phyloP scores from a whole-genome alignment of 2,329 filamentous ascomycete genomes.

The Ophiostoma ips region DNA sequence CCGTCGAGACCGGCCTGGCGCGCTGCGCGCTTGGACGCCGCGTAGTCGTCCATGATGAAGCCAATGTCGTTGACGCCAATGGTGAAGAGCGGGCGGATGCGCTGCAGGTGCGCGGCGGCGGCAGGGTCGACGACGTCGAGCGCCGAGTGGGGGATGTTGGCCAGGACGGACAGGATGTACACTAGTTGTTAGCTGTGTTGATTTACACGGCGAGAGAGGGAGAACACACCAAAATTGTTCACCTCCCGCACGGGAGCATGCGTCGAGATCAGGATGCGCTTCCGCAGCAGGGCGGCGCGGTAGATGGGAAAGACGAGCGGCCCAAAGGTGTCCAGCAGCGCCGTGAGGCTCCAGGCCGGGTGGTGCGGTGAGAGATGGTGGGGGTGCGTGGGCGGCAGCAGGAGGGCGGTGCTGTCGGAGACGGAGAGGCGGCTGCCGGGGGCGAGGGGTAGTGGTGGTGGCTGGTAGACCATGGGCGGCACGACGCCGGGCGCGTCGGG shows the following conservation, averaged over 20 bases:
- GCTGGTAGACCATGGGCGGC: conserved; percentile 24
- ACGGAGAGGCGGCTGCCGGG: neutral
- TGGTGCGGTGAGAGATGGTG: conserved; percentile 65
- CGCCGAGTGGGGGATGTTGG: conserved; percentile 68
- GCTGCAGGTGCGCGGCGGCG: conserved; percentile 33
- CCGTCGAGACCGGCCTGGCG: conserved; percentile 15
- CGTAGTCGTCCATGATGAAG: conserved; percentile 51
- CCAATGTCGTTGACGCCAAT: conserved; percentile 89
- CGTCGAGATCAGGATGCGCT: conserved; percentile 75
- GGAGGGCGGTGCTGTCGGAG: conserved; percentile 46
- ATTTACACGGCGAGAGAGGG: neutral
- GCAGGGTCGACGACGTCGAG: conserved; percentile 52
- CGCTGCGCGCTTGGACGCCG: conserved; percentile 25
- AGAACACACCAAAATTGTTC: conserved; percentile 70
- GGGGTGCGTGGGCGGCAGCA: conserved; percentile 47
- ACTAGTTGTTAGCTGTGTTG: conserved; percentile 36
- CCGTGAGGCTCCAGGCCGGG: conserved; percentile 69
- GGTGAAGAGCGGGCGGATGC: conserved; percentile 75
- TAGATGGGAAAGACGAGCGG: conserved; percentile 87
- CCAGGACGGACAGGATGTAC: conserved; percentile 85
- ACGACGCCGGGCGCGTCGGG: conserved; percentile 29
- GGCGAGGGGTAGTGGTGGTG: conserved; percentile 12
- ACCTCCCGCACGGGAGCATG: conserved; percentile 72
- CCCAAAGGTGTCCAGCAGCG: conserved; percentile 70
- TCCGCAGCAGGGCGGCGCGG: conserved; percentile 70